Evolutionary conservation across 2,329 filamentous ascomycete genomes (phyloP).

Genomic region (Exophiala bonariae): DNA sequence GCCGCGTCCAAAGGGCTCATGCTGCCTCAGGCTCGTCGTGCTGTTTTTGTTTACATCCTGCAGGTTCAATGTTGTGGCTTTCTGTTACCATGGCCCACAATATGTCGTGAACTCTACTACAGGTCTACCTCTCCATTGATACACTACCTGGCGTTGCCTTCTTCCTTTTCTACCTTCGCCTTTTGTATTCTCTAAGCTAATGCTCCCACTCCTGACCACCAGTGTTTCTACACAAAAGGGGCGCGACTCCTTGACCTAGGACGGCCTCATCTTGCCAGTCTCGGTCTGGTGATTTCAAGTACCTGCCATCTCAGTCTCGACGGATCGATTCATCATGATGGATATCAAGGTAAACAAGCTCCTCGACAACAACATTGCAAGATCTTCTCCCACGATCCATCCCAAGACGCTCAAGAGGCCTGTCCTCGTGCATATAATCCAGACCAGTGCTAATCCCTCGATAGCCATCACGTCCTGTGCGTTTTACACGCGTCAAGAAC

Average conservation of each 20-base stretch:
- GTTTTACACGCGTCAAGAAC: conserved; percentile 58
- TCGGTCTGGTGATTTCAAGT: background rate
- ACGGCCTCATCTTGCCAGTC: background rate
- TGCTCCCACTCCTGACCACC: conserved; percentile 12
- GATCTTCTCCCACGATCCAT: background rate
- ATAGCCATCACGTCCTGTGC: conserved; percentile 69
- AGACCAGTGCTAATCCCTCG: conserved; percentile 22
- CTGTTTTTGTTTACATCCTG: conserved; percentile 7
- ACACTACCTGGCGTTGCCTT: conserved; percentile 15
- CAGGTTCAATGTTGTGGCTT: conserved; percentile 19
- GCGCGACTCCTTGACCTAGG: conserved; percentile 13
- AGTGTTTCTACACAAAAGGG: conserved; percentile 13
- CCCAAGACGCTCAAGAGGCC: background rate
- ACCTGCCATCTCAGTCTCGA: background rate
- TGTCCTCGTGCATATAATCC: background rate
- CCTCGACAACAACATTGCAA: no score
- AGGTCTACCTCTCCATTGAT: conserved; percentile 25
- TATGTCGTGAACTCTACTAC: conserved; percentile 20
- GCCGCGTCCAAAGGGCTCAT: no score
- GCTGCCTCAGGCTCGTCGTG: background rate
- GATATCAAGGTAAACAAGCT: conserved; percentile 47
- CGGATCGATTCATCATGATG: conserved; percentile 35
- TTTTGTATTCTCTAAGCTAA: conserved; percentile 10
- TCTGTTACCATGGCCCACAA: conserved; percentile 16
- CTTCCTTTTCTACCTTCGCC: conserved; percentile 16